These are phyloP conservation scores for Nothopassalora personata DNA, from an alignment of 2,329 filamentous ascomycete genomes.

Conservation along the genomic window DNA sequence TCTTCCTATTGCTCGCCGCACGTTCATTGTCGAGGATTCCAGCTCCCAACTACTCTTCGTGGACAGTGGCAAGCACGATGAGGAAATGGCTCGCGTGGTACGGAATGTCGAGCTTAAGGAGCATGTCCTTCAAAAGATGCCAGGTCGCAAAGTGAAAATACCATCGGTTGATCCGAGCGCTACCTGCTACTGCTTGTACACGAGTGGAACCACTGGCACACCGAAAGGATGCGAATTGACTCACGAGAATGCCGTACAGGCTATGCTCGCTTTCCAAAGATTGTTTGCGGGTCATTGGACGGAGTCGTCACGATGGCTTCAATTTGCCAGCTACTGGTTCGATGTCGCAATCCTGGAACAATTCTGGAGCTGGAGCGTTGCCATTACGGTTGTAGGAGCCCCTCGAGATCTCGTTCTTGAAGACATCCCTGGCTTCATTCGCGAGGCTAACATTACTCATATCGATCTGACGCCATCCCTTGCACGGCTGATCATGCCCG, in stretches of 20 bases:
- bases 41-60: constrained; percentile 48
- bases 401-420: constrained; percentile 81
- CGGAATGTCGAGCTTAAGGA: constrained; percentile 17
- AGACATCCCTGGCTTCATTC: constrained; percentile 70
- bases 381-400: constrained; percentile 76
- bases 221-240: constrained; percentile 86
- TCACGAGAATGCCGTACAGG: constrained; percentile 82
- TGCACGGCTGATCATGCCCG: constrained; percentile 69
- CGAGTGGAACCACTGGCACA: constrained; percentile 78
- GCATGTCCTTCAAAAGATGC: constrained; percentile 4
- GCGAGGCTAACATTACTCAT: constrained; percentile 70
- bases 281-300: constrained; percentile 75
- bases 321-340: constrained; percentile 92
- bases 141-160: constrained; percentile 33
- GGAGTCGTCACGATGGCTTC: constrained; percentile 69
- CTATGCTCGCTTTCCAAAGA: constrained; percentile 77
- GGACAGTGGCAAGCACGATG: constrained; percentile 23
- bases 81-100: constrained; percentile 8
- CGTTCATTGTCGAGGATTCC: constrained; percentile 74
- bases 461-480: constrained; percentile 88
- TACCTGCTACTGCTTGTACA: constrained; percentile 79
- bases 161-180: constrained; percentile 44
- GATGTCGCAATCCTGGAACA: constrained; percentile 91
- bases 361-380: constrained; percentile 92
- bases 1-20: constrained; percentile 66